These are phyloP conservation scores for Jatropha podagrica DNA, from an alignment of 441 rosid species.

Conservation along the genomic window DNA sequence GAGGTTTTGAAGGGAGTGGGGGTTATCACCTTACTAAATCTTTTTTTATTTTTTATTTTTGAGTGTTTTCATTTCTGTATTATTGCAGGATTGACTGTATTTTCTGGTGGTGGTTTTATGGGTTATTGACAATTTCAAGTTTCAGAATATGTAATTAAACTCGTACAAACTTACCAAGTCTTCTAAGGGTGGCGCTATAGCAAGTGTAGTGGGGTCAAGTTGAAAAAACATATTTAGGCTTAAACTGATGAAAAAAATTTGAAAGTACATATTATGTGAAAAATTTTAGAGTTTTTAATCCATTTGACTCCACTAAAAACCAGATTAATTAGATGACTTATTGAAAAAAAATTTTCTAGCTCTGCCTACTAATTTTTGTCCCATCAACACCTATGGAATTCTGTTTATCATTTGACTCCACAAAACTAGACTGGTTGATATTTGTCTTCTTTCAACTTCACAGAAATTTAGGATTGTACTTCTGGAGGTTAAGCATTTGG, in stretches of 20 bases:
- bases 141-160: neutral
- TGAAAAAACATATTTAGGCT: no score
- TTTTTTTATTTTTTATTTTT: neutral
- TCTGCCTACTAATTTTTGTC: neutral
- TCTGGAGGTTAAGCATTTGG: neutral
- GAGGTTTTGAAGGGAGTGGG: neutral
- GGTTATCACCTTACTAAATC: neutral
- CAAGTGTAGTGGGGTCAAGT: no score
- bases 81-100: neutral
- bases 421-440: neutral
- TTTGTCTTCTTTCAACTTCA: neutral
- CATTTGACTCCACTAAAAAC: no score
- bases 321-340: no score
- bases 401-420: neutral
- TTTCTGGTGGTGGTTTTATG: neutral
- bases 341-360: no score
- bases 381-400: neutral
- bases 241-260: no score
- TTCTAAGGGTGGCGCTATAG: neutral
- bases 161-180: neutral
- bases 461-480: neutral
- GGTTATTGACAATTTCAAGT: neutral
- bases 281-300: no score
- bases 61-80: neutral
- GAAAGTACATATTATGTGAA: no score